Evolutionary conservation across 148 eudicot genomes (phyloP), one percentile per base, ranked within the genome.

Genomic region (Rhododendron vialii): DNA sequence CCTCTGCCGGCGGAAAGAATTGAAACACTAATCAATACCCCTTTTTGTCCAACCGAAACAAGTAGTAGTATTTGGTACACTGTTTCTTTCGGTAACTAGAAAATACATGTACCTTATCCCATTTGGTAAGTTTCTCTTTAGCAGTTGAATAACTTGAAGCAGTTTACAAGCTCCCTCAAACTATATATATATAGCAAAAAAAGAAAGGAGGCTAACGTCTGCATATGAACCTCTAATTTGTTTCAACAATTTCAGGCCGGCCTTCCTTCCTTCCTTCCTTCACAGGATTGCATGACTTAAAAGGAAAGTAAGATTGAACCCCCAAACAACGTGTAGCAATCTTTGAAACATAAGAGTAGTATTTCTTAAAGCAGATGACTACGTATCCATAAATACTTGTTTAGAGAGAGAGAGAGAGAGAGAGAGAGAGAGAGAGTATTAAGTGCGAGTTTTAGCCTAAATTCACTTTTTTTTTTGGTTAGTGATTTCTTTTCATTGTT

Each of bases 71-170:
- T 1, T 63, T 63, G 30, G 28, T 63, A 63, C 28, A 3, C 28
- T 2, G 3, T 63, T 63, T 2, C 30, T 63, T n/a, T n/a, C 28
- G 71, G 28, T 0, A n/a, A 63, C 1, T 24, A 63, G 12, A 8
- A 63, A 8, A 10, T n/a, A n/a, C 26, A 63, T 63, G n/a, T 63
- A 14, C 35, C 36, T 10, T 48, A 28, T 50, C 41, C 3, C 24
- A 28, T 51, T 30, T 36, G 22, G 24, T 8, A 81, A 5, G 65
- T 51, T 18, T 78, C 81, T 43, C 53, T 33, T 57, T 33, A 47
- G 26, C 41, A 57, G 50, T 55, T 57, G 7, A 82, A 82, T 55
- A 57, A 82, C 84, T 82, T 82, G 41, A 82, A 83, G 38, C 26
- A 6, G 85, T 26, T 83, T 30, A 48, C 35, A 57, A 48, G 77